These are phyloP conservation scores for Aspergillus sergii DNA, from an alignment of 2,329 filamentous ascomycete genomes.

Conservation along the genomic window DNA sequence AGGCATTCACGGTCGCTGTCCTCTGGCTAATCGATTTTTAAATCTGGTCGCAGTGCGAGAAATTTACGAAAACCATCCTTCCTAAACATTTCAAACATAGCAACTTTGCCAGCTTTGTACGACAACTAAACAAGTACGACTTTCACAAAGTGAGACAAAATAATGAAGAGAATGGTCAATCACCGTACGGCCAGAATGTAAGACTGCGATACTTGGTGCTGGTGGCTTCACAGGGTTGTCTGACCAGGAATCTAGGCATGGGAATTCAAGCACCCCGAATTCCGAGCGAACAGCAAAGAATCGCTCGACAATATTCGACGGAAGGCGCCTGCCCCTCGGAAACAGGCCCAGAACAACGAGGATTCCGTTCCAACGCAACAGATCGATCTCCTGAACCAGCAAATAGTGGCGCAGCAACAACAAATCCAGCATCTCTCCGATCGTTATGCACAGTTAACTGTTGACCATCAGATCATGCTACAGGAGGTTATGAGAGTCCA, in stretches of 20 bases:
- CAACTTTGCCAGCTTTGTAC: slow-evolving; percentile 96
- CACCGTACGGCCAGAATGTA: slow-evolving; percentile 79
- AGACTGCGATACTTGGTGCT: slow-evolving; percentile 12
- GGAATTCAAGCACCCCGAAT: slow-evolving; percentile 98
- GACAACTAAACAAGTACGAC: slow-evolving; percentile 95
- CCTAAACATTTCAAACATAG: slow-evolving; percentile 99
- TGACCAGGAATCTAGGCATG: slow-evolving; percentile 63
- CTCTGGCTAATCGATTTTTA: slow-evolving; percentile 18
- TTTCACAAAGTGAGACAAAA: slow-evolving; percentile 97
- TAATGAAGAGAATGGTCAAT: slow-evolving; percentile 81
- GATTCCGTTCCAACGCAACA: slow-evolving; percentile 81
- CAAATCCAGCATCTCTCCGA: slow-evolving; percentile 88
- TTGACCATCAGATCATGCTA: slow-evolving; percentile 65
- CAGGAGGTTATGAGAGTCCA: slow-evolving; percentile 67
- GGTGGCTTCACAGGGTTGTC: slow-evolving; percentile 2
- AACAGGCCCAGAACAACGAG: slow-evolving; percentile 68
- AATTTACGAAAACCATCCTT: slow-evolving; percentile 95
- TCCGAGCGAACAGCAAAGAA: slow-evolving; percentile 93
- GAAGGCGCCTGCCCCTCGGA: slow-evolving; percentile 90
- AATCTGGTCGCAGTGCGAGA: slow-evolving; percentile 73
- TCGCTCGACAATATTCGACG: slow-evolving; percentile 94
- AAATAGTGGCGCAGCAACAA: slow-evolving; percentile 85
- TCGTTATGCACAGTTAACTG: slow-evolving; percentile 75
- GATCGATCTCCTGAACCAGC: slow-evolving; percentile 84
- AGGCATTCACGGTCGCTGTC: slow-evolving; percentile 8